A percentile compares a stretch with the other conserved stretches of the same genome.
phyloP scores from a whole-genome alignment of 345 rosid species.

The Ceriops decandra region DNA sequence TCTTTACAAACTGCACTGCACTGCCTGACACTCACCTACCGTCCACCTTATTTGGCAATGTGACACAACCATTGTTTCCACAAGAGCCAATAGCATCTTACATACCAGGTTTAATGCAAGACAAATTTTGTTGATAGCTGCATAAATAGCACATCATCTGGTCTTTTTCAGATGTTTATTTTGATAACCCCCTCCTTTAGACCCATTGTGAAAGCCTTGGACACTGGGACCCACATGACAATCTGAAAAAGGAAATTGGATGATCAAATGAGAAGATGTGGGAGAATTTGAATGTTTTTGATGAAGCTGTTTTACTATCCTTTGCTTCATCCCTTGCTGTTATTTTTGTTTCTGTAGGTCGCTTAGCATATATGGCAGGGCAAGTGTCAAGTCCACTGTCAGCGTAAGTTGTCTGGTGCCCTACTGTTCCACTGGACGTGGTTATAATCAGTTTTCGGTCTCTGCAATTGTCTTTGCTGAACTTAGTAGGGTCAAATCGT shows the following conservation, averaged over 20 bases:
- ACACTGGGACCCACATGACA: neutral
- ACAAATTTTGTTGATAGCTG: slow-evolving; percentile 22
- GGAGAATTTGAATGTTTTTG: neutral
- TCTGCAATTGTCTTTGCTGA: neutral
- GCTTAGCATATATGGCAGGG: slow-evolving; percentile 58
- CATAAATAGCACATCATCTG: no score
- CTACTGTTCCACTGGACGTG: neutral
- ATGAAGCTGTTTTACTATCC: neutral
- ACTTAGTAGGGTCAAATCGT: neutral
- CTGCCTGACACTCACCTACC: slow-evolving; percentile 56
- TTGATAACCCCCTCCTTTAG: no score
- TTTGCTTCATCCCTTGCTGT: slow-evolving; percentile 1
- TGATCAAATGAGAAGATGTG: neutral
- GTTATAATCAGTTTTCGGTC: neutral
- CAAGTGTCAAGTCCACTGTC: slow-evolving; percentile 57
- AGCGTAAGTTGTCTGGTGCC: slow-evolving; percentile 45
- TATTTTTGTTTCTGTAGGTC: slow-evolving; percentile 50
- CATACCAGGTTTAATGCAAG: slow-evolving; percentile 58
- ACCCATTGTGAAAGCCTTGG: no score
- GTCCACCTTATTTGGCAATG: slow-evolving; percentile 44
- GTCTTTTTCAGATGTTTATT: no score
- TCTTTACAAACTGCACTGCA: slow-evolving; percentile 62
- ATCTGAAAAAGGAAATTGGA: neutral
- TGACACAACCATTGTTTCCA: slow-evolving; percentile 62
- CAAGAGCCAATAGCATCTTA: slow-evolving; percentile 41